phyloP scores from a whole-genome alignment of 345 rosid genomes.

The Pseudoturritis turrita region DNA sequence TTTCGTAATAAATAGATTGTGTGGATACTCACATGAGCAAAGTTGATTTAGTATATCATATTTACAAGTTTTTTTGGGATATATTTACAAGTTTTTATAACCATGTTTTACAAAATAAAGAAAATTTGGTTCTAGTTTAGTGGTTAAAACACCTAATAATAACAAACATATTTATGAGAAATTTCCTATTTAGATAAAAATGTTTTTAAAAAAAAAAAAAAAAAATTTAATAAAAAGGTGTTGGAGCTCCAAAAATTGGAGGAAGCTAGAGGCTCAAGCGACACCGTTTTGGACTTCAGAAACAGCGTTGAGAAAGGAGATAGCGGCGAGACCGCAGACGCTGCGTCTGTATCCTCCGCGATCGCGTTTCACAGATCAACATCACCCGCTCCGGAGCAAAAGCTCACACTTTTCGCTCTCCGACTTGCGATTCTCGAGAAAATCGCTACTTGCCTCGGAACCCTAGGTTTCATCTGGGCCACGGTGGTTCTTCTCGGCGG shows the following conservation, averaged over 20 bases:
- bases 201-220: no score
- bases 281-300: slow-evolving; percentile 55
- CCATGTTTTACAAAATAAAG: no score
- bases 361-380: slow-evolving; percentile 10
- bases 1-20: no score
- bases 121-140: no score
- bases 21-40: no score
- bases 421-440: slow-evolving; percentile 79
- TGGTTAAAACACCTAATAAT: no score
- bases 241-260: slow-evolving; percentile 43
- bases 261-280: slow-evolving; percentile 45
- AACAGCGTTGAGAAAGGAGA: slow-evolving; percentile 44
- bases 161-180: no score
- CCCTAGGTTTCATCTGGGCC: slow-evolving; percentile 93
- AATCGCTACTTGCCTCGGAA: slow-evolving; percentile 75
- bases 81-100: no score
- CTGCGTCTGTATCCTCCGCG: slow-evolving; percentile 30
- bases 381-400: slow-evolving; percentile 63
- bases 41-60: no score
- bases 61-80: no score
- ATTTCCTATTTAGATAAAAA: no score
- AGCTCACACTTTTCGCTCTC: slow-evolving; percentile 83
- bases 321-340: slow-evolving; percentile 39
- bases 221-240: slow-evolving; percentile 20
- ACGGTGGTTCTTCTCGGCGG: slow-evolving; percentile 93